Evolutionary conservation across 164 flowering plant species (phyloP).

Genomic region (Nelumbo lutea): DNA sequence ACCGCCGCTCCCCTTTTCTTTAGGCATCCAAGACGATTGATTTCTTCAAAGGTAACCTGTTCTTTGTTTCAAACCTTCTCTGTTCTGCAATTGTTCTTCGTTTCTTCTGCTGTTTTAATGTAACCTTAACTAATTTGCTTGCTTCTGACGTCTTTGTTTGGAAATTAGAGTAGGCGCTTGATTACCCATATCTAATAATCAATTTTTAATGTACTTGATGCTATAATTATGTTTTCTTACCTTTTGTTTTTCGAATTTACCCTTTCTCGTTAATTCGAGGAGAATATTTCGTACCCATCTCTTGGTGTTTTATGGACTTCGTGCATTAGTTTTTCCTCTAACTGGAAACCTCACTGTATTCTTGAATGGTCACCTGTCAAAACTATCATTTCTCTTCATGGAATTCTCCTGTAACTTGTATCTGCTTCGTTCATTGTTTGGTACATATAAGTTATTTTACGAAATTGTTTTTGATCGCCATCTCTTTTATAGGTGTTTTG

Average conservation of each 20-base stretch:
- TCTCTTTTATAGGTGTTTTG: not conserved
- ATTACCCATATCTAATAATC: not conserved
- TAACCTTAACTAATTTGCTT: not conserved
- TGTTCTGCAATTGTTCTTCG: not conserved
- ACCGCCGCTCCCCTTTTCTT: conserved; percentile 12
- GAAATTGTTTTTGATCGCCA: not conserved
- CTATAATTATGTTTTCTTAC: not conserved
- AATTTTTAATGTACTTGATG: not conserved
- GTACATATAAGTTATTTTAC: not conserved
- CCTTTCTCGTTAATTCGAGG: not conserved
- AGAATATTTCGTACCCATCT: not conserved
- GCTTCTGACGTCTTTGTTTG: not conserved
- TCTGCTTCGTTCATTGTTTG: not conserved
- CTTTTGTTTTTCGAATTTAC: not conserved
- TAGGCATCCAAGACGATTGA: conserved; percentile 11
- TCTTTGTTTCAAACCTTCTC: not conserved
- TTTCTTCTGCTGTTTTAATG: not conserved
- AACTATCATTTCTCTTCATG: too few relatives aligned
- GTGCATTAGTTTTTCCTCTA: not conserved
- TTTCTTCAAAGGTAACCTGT: conserved; percentile 22
- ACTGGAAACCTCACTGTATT: too few relatives aligned
- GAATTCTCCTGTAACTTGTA: too few relatives aligned
- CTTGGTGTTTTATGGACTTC: not conserved
- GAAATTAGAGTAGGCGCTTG: not conserved
- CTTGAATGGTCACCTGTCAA: too few relatives aligned